phyloP scores from a whole-genome alignment of 2,329 filamentous ascomycete species.

The Botrytis sinoallii region DNA sequence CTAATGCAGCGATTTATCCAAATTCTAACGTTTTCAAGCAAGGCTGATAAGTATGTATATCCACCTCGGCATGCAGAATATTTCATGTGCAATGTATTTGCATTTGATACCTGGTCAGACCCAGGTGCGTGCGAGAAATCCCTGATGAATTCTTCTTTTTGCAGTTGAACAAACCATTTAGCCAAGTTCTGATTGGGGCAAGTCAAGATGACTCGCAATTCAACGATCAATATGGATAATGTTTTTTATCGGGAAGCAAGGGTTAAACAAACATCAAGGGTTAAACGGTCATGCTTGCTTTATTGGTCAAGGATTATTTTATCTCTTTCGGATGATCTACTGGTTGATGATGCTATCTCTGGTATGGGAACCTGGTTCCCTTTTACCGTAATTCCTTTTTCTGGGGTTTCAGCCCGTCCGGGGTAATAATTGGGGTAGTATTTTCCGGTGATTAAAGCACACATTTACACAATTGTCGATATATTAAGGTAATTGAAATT shows the following conservation, averaged over 20 bases:
- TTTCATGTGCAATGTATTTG: not conserved
- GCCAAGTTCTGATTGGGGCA: not conserved
- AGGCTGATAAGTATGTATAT: not conserved
- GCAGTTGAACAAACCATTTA: not conserved
- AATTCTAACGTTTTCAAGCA: not conserved
- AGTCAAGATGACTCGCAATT: not conserved
- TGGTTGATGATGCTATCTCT: not conserved
- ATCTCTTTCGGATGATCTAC: not conserved
- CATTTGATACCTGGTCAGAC: not conserved
- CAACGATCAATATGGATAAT: not conserved
- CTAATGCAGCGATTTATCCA: not conserved
- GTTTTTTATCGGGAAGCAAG: not conserved
- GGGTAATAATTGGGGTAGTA: not conserved
- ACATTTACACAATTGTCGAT: not conserved
- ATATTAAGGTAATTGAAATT: not conserved
- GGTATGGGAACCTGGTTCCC: not conserved
- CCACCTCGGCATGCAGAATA: slow-evolving; percentile 1
- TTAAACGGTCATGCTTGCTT: not conserved
- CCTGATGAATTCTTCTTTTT: not conserved
- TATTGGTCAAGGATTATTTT: not conserved
- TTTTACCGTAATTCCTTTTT: not conserved
- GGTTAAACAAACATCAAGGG: not conserved
- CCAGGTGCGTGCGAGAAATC: not conserved
- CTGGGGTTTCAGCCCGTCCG: not conserved
- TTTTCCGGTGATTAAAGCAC: not conserved